Percentiles rank a stretch among this genome's conserved stretches.
Conservation (phyloP, 306 rosid species). For the Alnus glutinosa region DNA sequence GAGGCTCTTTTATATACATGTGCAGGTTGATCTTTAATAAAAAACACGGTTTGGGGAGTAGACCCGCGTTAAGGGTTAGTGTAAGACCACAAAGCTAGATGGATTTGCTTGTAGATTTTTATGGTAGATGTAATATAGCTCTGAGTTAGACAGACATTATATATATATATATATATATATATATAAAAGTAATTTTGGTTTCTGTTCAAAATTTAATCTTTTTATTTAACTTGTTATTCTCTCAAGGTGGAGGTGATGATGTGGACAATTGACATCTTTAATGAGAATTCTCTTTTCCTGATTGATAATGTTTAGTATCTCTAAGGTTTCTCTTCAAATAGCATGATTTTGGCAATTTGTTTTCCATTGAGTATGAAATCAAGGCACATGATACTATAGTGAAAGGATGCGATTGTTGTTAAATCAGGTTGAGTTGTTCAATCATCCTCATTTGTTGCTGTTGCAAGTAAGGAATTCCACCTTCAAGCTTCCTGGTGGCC, state of each 20-base stretch:
- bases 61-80: not conserved
- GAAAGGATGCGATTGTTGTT: slow-evolving; percentile 17
- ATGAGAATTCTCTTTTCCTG: not conserved
- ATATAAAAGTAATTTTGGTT: not conserved
- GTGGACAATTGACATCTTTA: slow-evolving; percentile 10
- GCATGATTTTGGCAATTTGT: slow-evolving; percentile 6
- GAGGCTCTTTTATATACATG: too few species aligned
- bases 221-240: not conserved
- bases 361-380: not conserved
- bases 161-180: too few species aligned
- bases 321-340: not conserved
- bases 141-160: not conserved
- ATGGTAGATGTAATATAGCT: not conserved
- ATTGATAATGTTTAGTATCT: not conserved
- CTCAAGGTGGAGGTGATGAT: not conserved
- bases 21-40: too few species aligned
- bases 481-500: slow-evolving; percentile 91
- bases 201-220: not conserved
- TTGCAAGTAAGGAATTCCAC: slow-evolving; percentile 75
- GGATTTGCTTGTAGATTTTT: not conserved
- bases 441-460: slow-evolving; percentile 81
- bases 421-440: slow-evolving; percentile 87
- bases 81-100: not conserved
- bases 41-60: too few species aligned
- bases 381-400: slow-evolving; percentile 12